Conservation (phyloP, 345 rosid genomes). For the Eucalyptus shirleyi region DNA sequence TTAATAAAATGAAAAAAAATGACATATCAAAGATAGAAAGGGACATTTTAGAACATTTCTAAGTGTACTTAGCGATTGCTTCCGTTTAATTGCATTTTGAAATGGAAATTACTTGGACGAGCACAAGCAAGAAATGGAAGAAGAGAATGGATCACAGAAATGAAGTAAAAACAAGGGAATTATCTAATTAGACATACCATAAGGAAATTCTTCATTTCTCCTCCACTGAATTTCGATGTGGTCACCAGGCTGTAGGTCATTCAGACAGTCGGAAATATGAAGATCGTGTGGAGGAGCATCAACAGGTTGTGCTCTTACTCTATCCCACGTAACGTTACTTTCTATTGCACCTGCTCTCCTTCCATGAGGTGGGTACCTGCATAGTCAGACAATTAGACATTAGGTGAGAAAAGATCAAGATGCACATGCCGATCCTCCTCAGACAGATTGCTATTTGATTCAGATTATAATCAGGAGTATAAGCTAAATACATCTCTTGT, state of each 20-base stretch:
- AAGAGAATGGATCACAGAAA: not conserved
- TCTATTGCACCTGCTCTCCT: slow-evolving; percentile 52
- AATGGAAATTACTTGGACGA: not conserved
- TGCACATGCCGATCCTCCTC: not conserved
- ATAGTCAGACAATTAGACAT: not conserved
- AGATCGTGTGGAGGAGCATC: slow-evolving; percentile 66
- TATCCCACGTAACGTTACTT: slow-evolving; percentile 58
- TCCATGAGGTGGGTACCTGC: slow-evolving; percentile 82
- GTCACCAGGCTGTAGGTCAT: slow-evolving; percentile 72
- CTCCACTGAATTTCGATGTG: slow-evolving; percentile 97
- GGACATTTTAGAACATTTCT: not conserved
- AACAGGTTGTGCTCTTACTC: slow-evolving; percentile 64
- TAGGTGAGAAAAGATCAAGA: not conserved
- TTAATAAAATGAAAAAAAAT: not conserved
- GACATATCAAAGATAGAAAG: not conserved
- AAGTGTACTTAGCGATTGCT: not conserved
- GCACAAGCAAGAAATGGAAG: not conserved
- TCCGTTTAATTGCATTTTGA: not conserved
- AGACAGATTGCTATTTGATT: not conserved
- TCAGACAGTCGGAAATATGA: slow-evolving; percentile 48
- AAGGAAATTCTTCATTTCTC: slow-evolving; percentile 71
- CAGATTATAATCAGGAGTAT: not conserved
- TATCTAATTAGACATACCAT: slow-evolving; percentile 18
- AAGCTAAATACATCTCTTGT: not conserved
- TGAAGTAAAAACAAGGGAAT: not conserved